Percentiles rank a stretch among this genome's conserved stretches.
These are phyloP conservation scores for Coniochaeta prunicola DNA, from an alignment of 2,329 filamentous ascomycete species.

Conservation along the genomic window DNA sequence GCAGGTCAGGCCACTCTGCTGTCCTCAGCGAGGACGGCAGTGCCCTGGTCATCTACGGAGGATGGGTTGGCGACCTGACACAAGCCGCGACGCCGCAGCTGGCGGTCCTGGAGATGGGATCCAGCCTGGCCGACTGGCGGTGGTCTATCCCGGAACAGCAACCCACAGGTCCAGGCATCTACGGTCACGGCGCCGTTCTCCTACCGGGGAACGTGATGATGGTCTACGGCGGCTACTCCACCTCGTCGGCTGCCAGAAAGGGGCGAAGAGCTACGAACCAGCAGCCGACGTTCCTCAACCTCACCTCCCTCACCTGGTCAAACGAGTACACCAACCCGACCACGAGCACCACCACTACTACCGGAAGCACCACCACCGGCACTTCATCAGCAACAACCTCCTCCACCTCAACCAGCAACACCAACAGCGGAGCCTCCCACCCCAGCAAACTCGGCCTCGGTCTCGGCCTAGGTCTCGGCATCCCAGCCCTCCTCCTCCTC, in stretches of 20 bases:
- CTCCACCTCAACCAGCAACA: slow-evolving; percentile 23
- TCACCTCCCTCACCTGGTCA: slow-evolving; percentile 49
- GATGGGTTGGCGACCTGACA: slow-evolving; percentile 80
- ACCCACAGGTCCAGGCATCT: slow-evolving; percentile 40
- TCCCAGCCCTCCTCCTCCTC: slow-evolving; percentile 41
- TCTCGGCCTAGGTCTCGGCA: slow-evolving; percentile 57
- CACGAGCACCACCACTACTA: too few species aligned
- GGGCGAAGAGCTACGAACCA: slow-evolving; percentile 8
- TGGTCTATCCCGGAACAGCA: slow-evolving; percentile 57
- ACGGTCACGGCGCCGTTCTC: slow-evolving; percentile 56
- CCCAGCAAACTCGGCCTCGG: slow-evolving; percentile 48
- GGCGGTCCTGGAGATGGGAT: slow-evolving; percentile 66
- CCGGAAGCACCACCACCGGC: background rate
- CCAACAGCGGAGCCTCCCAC: slow-evolving; percentile 30
- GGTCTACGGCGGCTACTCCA: slow-evolving; percentile 56
- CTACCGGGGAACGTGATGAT: slow-evolving; percentile 63
- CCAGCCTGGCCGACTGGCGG: slow-evolving; percentile 66
- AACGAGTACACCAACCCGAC: slow-evolving; percentile 41
- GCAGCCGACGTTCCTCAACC: slow-evolving; percentile 43
- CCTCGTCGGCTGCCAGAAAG: slow-evolving; percentile 15
- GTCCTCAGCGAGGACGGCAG: slow-evolving; percentile 72
- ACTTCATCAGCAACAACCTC: background rate
- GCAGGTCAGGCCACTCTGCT: slow-evolving; percentile 82
- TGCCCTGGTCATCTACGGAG: slow-evolving; percentile 73
- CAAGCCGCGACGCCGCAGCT: slow-evolving; percentile 77